These are phyloP conservation scores for Aspergillus alliaceus DNA, from an alignment of 2,329 filamentous ascomycete genomes.

Conservation along the genomic window DNA sequence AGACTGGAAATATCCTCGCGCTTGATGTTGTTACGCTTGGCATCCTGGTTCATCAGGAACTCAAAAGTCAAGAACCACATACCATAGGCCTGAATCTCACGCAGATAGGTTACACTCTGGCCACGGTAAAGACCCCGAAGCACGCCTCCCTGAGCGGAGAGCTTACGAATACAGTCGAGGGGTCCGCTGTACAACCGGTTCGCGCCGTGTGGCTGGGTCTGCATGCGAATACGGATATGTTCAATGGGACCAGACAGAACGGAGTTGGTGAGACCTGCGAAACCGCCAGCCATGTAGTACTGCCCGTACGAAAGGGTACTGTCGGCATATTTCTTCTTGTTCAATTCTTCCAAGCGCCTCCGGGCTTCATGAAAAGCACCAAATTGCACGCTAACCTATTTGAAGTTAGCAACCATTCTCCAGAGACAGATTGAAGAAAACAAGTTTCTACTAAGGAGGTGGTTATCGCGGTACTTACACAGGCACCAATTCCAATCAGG, in stretches of 20 bases:
- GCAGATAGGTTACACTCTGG: slow-evolving; percentile 76
- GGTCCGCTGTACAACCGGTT: slow-evolving; percentile 78
- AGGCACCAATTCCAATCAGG: slow-evolving; percentile 92
- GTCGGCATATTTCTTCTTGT: slow-evolving; percentile 51
- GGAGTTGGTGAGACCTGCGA: slow-evolving; percentile 88
- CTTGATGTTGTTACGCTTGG: slow-evolving; percentile 70
- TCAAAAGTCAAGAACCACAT: slow-evolving; percentile 95
- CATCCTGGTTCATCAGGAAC: slow-evolving; percentile 92
- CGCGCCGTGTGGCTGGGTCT: slow-evolving; percentile 90
- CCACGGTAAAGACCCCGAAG: slow-evolving; percentile 80
- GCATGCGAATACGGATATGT: slow-evolving; percentile 91
- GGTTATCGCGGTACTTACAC: slow-evolving; percentile 56
- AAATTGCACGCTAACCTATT: slow-evolving; percentile 83
- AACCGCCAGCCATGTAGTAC: slow-evolving; percentile 88
- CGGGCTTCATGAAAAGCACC: slow-evolving; percentile 93
- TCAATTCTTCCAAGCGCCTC: slow-evolving; percentile 77
- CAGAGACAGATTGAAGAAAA: neutral
- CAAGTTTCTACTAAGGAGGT: neutral
- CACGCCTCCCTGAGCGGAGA: slow-evolving; percentile 68
- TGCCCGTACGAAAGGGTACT: slow-evolving; percentile 71
- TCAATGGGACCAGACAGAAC: slow-evolving; percentile 89
- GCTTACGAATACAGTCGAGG: slow-evolving; percentile 84
- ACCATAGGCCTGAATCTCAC: slow-evolving; percentile 93
- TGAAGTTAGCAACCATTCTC: neutral
- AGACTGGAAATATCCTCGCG: slow-evolving; percentile 76